Evolutionary conservation across 495 filamentous ascomycete species (phyloP), one percentile per base, ranked within the genome.

Genomic region (Entonaema liquescens): DNA sequence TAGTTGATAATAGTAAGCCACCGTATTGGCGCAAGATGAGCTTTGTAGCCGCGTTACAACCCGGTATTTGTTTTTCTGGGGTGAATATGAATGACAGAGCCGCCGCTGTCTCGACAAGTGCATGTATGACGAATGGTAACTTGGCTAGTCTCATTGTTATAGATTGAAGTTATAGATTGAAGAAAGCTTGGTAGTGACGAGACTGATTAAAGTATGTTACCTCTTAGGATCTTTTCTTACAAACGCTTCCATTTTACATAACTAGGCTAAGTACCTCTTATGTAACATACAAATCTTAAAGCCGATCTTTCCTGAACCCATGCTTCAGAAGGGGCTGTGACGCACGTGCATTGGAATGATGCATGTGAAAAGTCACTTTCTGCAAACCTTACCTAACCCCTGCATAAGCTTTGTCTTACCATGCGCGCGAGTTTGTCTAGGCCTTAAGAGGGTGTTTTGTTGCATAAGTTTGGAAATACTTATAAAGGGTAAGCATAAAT

Each of bases 11-110:
- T 0, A 84, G 59, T 3, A 82, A 67, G 1, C 79, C 81, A 9
- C 82, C 82, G 5, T 80, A 78, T 65, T 78, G 80, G 35, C 63
- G 68, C 9, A 84, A 64, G 44, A 84, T 76, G 28, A 83, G 80
- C 9, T 57, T 67, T 9, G 76, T 74, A 0, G 80, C 78, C 9
- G 54, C 35, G 0, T 77, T 68, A 31, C 76, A 76, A 44, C 54
- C 57, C 1, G 71, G 75, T n/a, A 81, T 73, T 44, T 81, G 79
- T 23, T 55, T 55, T 25, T 75, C 58, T 8, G 68, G 77, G 3
- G 26, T 62, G 33, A 76, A 49, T n/a, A 79, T 76, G 62, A 79
- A 79, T 12, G 74, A 73, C 15, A 78, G 40, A 40, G 73, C 73
- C 2, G 75, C 77, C 5, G 73, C 64, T 4, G 74, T 70, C 58